Evolutionary conservation across 2,329 filamentous ascomycete genomes (phyloP), one percentile per base, ranked within the genome.

Genomic region (Penicillium brasilianum): DNA sequence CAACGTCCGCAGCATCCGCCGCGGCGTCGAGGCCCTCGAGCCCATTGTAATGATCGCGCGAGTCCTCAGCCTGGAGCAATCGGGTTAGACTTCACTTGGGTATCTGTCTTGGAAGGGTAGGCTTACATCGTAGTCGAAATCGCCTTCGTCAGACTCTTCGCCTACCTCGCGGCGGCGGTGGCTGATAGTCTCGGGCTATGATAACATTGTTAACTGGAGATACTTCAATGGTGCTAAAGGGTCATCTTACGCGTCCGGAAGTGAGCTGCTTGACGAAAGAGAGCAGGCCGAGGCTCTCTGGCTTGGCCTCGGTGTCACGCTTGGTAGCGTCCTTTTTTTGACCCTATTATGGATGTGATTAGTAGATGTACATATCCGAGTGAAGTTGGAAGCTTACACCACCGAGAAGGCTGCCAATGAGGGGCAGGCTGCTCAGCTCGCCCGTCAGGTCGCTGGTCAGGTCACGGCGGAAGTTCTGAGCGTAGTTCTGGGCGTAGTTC

Each of bases 391-490:
- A 1, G 49, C 60, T 11, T 56, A 67, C 64, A 34, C 58, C 64
- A 43, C 58, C 51, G 9, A 68, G 28, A 2, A 67, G 55, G 1
- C 41, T 41, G 2, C 66, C 66, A 25, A 68, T 34, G 13, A 68
- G 32, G 4, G 66, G 66, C 8, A 68, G 36, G 43, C 37, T 44
- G 14, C 52, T 48, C 22, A 68, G 59, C 14, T 54, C 56, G 34
- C 57, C 51, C 14, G 43, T 58, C 39, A 61, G 43, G 10, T 48
- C 36, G 34, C 57, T 55, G n/a, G 43, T 58, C 39, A 61, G 43
- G 10, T 48, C 36, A 14, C 60, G 46, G 20, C 57, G 41, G 28
- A 25, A 14, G 20, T 56, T 57, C 52, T 60, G 44, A 22, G 41
- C 56, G 28, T 32, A 14, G 20, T 56, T 57, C 52, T 60, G 44